phyloP scores from a whole-genome alignment of 1,284 basidiomycete species.

The Rhodotorula mucilaginosa region DNA sequence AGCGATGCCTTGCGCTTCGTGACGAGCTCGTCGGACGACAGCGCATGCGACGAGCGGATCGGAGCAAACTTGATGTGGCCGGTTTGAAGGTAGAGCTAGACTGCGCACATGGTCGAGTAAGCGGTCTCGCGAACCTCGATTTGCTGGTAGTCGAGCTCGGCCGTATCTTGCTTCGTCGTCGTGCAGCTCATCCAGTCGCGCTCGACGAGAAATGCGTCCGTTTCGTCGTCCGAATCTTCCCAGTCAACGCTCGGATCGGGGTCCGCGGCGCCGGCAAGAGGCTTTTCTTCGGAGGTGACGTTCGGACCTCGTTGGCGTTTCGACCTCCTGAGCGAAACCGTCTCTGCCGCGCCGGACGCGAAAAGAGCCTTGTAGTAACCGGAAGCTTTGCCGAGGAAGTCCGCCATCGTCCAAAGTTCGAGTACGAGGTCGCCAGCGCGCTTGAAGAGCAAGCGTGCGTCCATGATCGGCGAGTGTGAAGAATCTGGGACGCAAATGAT shows the following conservation, averaged over 20 bases:
- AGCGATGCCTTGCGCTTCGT: too few species aligned
- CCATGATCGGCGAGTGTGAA: too few species aligned
- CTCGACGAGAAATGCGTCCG: not conserved
- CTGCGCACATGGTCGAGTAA: slow-evolving; percentile 5
- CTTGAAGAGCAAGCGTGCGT: slow-evolving; percentile 6
- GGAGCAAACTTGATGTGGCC: not conserved
- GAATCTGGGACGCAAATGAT: too few species aligned
- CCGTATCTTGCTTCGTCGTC: not conserved
- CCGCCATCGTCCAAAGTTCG: slow-evolving; percentile 34
- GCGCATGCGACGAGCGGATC: not conserved
- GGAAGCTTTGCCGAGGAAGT: slow-evolving; percentile 48
- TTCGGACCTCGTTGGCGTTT: not conserved
- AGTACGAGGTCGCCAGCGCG: not conserved
- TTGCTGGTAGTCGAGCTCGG: not conserved
- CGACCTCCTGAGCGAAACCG: not conserved
- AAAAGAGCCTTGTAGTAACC: slow-evolving; percentile 43
- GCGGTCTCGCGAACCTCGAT: not conserved
- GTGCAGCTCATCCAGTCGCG: not conserved
- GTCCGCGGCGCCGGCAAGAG: too few species aligned
- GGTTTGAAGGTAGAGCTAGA: not conserved
- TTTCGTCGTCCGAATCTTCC: slow-evolving; percentile 6
- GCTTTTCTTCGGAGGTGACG: not conserved
- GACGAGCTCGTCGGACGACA: not conserved
- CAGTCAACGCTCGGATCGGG: not conserved
- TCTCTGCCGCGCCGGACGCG: slow-evolving; percentile 14